These are phyloP conservation scores for Myrica gale DNA, from an alignment of 306 rosid genomes.

Conservation along the genomic window DNA sequence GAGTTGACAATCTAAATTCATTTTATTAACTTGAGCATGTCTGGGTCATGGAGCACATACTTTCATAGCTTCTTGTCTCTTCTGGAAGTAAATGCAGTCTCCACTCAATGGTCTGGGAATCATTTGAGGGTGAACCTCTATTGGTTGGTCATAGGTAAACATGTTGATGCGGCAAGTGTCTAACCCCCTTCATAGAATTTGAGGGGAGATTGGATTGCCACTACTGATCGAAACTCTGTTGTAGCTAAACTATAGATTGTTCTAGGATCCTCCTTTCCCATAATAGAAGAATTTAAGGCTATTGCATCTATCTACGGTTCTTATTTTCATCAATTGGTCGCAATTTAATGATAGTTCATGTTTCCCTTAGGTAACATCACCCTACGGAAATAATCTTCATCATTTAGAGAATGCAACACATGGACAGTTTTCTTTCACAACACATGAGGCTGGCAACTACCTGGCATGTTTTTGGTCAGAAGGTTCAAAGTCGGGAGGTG, in stretches of 20 bases:
- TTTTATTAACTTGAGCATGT: neutral
- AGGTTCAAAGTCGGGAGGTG: conserved; percentile 35
- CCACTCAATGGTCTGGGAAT: too few species aligned
- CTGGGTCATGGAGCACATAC: too few species aligned
- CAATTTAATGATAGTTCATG: conserved; percentile 2
- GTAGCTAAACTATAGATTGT: neutral
- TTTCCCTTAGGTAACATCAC: conserved; percentile 77
- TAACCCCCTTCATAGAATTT: neutral
- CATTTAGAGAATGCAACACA: conserved; percentile 61
- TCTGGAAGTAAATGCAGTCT: too few species aligned
- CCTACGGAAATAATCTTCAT: conserved; percentile 77
- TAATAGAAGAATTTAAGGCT: too few species aligned
- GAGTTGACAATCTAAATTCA: neutral
- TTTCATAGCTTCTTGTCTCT: too few species aligned
- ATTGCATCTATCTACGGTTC: too few species aligned
- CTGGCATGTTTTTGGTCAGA: conserved; percentile 80
- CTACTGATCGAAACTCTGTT: too few species aligned
- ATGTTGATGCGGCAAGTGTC: too few species aligned
- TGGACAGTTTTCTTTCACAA: conserved; percentile 84
- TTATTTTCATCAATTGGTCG: neutral
- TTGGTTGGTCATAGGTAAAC: too few species aligned
- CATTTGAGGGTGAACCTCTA: too few species aligned
- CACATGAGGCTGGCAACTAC: conserved; percentile 85
- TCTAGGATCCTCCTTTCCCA: neutral
- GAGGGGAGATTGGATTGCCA: neutral